Base-by-base conservation (phyloP, 2,329 filamentous ascomycete genomes). In the Sclerotinia borealis region DNA sequence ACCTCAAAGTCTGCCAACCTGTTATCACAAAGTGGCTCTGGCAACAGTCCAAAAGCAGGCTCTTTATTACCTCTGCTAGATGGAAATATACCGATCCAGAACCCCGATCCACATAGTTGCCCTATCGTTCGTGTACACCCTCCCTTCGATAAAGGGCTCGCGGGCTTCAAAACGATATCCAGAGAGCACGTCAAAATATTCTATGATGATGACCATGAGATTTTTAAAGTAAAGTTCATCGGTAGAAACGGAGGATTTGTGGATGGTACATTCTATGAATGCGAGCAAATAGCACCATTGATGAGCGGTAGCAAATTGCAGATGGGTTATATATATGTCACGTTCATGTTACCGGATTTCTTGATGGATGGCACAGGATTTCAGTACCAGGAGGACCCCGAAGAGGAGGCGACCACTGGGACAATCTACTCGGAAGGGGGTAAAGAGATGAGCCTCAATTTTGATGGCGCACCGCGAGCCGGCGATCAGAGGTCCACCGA, bases 41-140 rank as follows among this genome's bases (percentile, higher is more conserved):
- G 68, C 25, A 68, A 72, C 64, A 68, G 67, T 34, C 64, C 66
- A n/a, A 68, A 75, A 69, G 48, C 47, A 17, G 43, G 19, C 8
- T 17, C 59, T 6, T 17, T 29, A 34, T 19, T 25, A 2, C 47
- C 27, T 48, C 6, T 22, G n/a, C 27, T 22, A 31, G 34, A n/a
- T 25, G 50, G n/a, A 34, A 56, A 56, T 13, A 15, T 36, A 29
- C 41, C 59, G 36, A n/a, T 31, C 10, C 59, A 47, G 31, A 56
- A 81, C 80, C 85, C 87, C 1, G 84, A 85, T 29, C 84, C 85
- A 0, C 76, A 83, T 65, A 81, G 86, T 63, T 83, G 86, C 62
- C 85, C 87, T 3, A 82, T 90, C 64, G 81, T 92, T 55, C 85
- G 85, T 39, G 90, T 93, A 50, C 90, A 92, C 73, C 90, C 89